phyloP scores from a whole-genome alignment of 2,329 filamentous ascomycete species.

The Colletotrichum sp. region DNA sequence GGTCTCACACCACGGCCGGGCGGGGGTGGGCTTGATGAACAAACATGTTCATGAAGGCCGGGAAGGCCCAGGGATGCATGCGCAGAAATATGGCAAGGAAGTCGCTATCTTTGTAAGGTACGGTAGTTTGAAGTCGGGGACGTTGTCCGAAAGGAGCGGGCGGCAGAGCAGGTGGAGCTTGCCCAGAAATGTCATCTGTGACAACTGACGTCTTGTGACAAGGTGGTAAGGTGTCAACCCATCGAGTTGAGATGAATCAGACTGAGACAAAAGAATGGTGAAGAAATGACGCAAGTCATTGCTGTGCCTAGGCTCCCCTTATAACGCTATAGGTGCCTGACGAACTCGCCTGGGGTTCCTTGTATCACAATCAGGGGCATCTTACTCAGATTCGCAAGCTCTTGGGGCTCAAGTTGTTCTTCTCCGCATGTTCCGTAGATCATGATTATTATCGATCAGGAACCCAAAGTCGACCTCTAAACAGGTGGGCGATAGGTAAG shows the following conservation, averaged over 20 bases:
- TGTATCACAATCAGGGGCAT: not conserved
- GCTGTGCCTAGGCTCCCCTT: not conserved
- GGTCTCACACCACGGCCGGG: not conserved
- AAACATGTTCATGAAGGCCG: slow-evolving; percentile 9
- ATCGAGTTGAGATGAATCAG: slow-evolving; percentile 10
- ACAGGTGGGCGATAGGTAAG: not conserved
- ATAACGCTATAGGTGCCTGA: not conserved
- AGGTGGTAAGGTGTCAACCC: slow-evolving; percentile 1
- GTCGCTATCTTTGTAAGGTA: not conserved
- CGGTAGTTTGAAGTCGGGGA: not conserved
- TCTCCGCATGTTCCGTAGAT: not conserved
- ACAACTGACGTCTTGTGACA: slow-evolving; percentile 19
- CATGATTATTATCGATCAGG: not conserved
- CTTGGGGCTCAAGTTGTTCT: no score
- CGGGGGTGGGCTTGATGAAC: not conserved
- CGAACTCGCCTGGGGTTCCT: not conserved
- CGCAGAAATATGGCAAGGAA: not conserved
- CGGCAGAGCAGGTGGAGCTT: not conserved
- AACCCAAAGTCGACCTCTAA: not conserved
- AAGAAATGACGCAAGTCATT: not conserved
- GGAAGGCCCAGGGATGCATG: not conserved
- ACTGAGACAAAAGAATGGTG: not conserved
- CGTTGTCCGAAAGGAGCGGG: not conserved
- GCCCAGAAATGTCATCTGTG: slow-evolving; percentile 4
- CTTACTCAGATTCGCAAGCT: not conserved